These are phyloP conservation scores for Talaromyces sp. DNA, from an alignment of 2,329 filamentous ascomycete species.

Conservation along the genomic window DNA sequence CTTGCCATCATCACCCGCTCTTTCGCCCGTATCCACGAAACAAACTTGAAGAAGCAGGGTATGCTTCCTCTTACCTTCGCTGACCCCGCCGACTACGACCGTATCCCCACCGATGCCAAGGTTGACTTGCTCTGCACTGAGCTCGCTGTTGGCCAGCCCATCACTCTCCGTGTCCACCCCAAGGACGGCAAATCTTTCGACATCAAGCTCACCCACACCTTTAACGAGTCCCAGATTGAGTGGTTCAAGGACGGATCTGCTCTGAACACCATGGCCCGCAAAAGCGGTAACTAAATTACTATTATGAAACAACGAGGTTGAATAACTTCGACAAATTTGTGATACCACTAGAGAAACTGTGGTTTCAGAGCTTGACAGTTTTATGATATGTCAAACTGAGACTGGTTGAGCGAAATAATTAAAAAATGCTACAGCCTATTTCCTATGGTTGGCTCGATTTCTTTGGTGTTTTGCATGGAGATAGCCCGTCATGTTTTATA, in stretches of 20 bases:
- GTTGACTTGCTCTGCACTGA: slow-evolving; percentile 87
- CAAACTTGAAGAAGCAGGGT: slow-evolving; percentile 99
- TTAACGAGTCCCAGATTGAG: slow-evolving; percentile 96
- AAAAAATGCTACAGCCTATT: slow-evolving; percentile 8
- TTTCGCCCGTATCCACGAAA: slow-evolving; percentile 99
- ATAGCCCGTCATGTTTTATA: slow-evolving; percentile 37
- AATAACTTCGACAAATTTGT: background rate
- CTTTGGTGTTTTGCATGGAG: slow-evolving; percentile 36
- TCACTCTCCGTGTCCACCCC: slow-evolving; percentile 89
- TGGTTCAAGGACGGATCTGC: slow-evolving; percentile 99
- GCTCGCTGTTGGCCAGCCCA: slow-evolving; percentile 85
- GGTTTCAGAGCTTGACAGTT: background rate
- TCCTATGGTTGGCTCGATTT: slow-evolving; percentile 14
- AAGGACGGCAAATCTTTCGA: slow-evolving; percentile 80
- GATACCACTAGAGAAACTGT: slow-evolving; percentile 8
- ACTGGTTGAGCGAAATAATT: background rate
- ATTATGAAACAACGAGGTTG: slow-evolving; percentile 2
- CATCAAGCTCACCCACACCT: slow-evolving; percentile 84
- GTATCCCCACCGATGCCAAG: slow-evolving; percentile 88
- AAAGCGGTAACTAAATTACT: slow-evolving; percentile 31
- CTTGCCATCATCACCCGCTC: slow-evolving; percentile 93
- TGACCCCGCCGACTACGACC: slow-evolving; percentile 95
- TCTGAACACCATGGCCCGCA: slow-evolving; percentile 97
- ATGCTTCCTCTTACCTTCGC: slow-evolving; percentile 97
- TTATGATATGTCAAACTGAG: background rate